A percentile compares a stretch with the other conserved stretches of the same genome.
Evolutionary conservation across 2,329 filamentous ascomycete species (phyloP).

Genomic region (Shiraia bambusicola): DNA sequence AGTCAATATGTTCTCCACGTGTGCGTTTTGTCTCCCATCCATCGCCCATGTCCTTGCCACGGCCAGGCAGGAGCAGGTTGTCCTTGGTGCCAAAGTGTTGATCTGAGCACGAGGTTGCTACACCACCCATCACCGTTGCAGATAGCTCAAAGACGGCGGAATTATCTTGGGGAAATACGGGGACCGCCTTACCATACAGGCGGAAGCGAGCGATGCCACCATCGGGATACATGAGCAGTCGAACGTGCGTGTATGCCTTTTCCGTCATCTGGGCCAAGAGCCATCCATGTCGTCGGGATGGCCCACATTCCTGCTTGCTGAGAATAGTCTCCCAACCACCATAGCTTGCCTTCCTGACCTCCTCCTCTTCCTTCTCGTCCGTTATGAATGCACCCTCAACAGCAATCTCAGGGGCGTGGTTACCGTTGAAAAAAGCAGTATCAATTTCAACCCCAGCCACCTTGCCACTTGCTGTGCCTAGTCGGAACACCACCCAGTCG

Average conservation of each 20-base stretch:
- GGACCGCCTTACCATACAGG: conserved; percentile 73
- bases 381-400: conserved; percentile 72
- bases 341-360: conserved; percentile 53
- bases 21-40: conserved; percentile 84
- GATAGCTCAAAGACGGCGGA: conserved; percentile 72
- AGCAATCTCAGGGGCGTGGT: conserved; percentile 76
- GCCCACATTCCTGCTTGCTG: conserved; percentile 69
- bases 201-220: conserved; percentile 81
- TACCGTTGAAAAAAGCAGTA: conserved; percentile 79
- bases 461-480: conserved; percentile 67
- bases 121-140: conserved; percentile 74
- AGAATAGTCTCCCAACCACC: conserved; percentile 70
- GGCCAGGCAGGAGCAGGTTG: conserved; percentile 75
- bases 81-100: conserved; percentile 83
- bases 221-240: conserved; percentile 83
- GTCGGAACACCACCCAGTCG: conserved; percentile 62
- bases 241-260: conserved; percentile 76
- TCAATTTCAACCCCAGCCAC: conserved; percentile 77
- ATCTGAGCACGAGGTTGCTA: conserved; percentile 75
- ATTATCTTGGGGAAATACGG: conserved; percentile 69
- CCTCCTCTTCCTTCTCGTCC: conserved; percentile 57
- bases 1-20: conserved; percentile 73
- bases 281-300: conserved; percentile 74
- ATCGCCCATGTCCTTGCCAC: conserved; percentile 83
- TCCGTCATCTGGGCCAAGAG: conserved; percentile 57